Conservation (phyloP, 345 rosid species). For the Euphorbia tirucalli region DNA sequence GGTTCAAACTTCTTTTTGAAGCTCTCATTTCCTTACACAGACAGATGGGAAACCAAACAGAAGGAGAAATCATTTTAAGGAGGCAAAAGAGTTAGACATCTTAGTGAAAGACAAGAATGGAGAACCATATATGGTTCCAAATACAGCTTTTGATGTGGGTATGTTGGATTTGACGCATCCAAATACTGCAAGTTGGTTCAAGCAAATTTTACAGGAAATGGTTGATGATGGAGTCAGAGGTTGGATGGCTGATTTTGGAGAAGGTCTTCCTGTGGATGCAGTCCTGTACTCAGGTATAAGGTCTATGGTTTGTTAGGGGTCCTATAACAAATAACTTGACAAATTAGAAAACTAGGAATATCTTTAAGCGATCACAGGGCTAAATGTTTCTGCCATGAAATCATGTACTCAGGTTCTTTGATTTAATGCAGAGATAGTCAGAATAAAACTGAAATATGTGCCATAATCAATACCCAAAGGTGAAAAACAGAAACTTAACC, state of each 20-base stretch:
- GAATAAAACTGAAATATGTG: not conserved
- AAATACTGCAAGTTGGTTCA: conserved; percentile 58
- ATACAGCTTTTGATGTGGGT: conserved; percentile 72
- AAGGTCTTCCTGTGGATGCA: conserved; percentile 71
- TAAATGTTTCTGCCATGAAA: not conserved
- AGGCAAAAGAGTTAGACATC: conserved; percentile 57
- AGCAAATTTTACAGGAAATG: conserved; percentile 62
- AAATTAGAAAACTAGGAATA: not conserved
- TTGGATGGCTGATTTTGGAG: conserved; percentile 89
- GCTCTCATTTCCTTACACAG: conserved; percentile 29
- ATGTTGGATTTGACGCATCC: conserved; percentile 78
- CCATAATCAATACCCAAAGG: not conserved
- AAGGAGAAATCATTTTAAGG: conserved; percentile 54
- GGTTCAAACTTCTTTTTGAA: conserved; percentile 15
- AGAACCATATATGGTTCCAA: conserved; percentile 63
- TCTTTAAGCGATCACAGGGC: not conserved
- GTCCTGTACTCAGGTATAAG: conserved; percentile 53
- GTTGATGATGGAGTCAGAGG: conserved; percentile 67
- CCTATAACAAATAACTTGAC: not conserved
- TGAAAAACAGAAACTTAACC: not conserved
- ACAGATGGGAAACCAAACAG: conserved; percentile 48
- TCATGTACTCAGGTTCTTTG: not conserved
- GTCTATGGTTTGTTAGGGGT: not conserved
- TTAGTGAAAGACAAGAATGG: conserved; percentile 56
- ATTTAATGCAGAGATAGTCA: not conserved